Evolutionary conservation across 108 stramenopile species (phyloP), one percentile per base, ranked within the genome.

Genomic region (Pseudonitzschia pungens): DNA sequence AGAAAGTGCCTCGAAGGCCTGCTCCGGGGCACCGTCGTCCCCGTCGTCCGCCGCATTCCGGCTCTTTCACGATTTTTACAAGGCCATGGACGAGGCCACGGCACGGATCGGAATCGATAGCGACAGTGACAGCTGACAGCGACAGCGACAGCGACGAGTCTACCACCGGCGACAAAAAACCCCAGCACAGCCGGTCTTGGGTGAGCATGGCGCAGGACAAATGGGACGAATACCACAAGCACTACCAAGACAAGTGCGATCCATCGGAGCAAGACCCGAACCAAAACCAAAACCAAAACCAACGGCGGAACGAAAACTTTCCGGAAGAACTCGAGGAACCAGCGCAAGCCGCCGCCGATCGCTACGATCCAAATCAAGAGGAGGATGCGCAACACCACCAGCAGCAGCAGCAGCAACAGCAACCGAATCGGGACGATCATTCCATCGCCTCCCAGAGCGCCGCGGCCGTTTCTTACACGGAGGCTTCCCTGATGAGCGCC

Each of bases 401-500:
- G 36, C 60, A 62, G 31, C 31, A n/a, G n/a, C n/a, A 53, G 14
- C n/a, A 43, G 5, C 52, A 53, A 8, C 52, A 60, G 31, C 59
- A 31, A 33, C 27, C 9, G 26, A 24, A 60, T 10, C 33, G 5
- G 14, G 60, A 62, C 29, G 60, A 62, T 14, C n/a, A 31, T 33
- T 62, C 60, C 8, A 1, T 62, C 33, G 1, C 36, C 11, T 11
- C 32, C 36, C 60, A 33, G 14, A 62, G 60, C 29, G 22, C 57
- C 27, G 60, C 60, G 14, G 22, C 36, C 36, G n/a, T 41, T 40
- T 62, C 36, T 10, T 62, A 62, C 29, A 62, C 60, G n/a, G 60
- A 62, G 36, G 60, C 60, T 16, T 62, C 60, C 10, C 29, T 62
- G 20, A 62, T 41, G 60, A 62, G 60, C 29, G 57, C 57, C 0